A percentile compares a stretch with the other conserved stretches of the same genome.
Evolutionary conservation across 2,329 filamentous ascomycete genomes (phyloP).

Genomic region (Fusarium dlaminii): DNA sequence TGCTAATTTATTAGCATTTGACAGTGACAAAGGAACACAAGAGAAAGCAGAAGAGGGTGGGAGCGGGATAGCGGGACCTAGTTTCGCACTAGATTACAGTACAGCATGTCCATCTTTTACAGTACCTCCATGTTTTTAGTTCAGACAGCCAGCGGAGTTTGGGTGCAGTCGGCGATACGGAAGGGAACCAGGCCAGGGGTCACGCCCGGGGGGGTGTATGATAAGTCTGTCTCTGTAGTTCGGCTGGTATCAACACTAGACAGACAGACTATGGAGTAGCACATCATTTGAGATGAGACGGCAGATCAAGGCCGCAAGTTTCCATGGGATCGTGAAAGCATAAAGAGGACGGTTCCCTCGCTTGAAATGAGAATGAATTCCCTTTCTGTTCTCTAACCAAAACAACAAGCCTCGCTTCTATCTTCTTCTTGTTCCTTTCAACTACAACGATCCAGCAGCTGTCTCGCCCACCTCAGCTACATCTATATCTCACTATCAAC

Average conservation of each 20-base stretch:
- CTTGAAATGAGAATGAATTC: conserved; percentile 1
- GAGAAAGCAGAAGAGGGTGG: background rate
- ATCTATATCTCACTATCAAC: conserved; percentile 3
- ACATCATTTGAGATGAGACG: conserved; percentile 25
- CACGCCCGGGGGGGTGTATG: conserved; percentile 17
- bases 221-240: background rate
- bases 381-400: conserved; percentile 27
- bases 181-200: conserved; percentile 31
- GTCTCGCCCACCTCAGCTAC: conserved; percentile 40
- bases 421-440: conserved; percentile 2
- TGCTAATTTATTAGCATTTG: background rate
- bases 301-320: conserved; percentile 5
- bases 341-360: conserved; percentile 44
- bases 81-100: background rate
- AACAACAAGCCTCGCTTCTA: conserved; percentile 24
- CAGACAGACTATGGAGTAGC: conserved; percentile 15
- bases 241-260: background rate
- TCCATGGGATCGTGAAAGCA: conserved; percentile 27
- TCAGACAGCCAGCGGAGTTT: background rate
- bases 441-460: conserved; percentile 32
- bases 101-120: background rate
- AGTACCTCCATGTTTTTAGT: background rate
- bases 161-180: conserved; percentile 34
- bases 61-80: conserved; percentile 31
- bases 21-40: background rate